Evolutionary conservation across 192 early-diverging fungal species (phyloP).

Genomic region (Coemansia sp.): DNA sequence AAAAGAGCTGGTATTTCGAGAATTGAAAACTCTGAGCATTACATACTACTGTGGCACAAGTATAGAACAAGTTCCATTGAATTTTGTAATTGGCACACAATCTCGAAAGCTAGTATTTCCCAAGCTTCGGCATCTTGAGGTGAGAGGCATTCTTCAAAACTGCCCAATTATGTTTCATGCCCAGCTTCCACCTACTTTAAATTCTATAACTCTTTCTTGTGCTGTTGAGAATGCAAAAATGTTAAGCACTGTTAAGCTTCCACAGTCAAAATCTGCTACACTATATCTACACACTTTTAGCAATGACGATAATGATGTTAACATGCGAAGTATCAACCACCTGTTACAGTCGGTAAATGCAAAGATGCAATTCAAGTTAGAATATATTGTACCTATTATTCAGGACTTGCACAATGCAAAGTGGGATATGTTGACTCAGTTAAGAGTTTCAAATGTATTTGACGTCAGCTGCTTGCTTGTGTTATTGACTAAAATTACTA

Average conservation of each 20-base stretch:
- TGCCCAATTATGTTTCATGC: conserved; percentile 6
- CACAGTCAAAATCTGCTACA: not conserved
- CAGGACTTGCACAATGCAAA: not conserved
- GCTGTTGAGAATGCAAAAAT: not conserved
- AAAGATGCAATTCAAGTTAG: not conserved
- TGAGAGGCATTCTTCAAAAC: not conserved
- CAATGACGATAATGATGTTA: not conserved
- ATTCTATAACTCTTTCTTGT: not conserved
- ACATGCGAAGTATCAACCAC: not conserved
- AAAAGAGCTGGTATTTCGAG: not conserved
- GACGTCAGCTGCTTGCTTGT: not conserved
- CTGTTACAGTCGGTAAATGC: not conserved
- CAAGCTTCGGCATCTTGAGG: conserved; percentile 2
- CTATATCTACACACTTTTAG: too few species aligned
- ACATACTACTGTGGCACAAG: not conserved
- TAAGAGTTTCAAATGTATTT: not conserved
- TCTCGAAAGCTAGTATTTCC: not conserved
- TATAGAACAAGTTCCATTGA: not conserved
- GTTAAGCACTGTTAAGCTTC: not conserved
- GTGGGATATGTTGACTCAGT: not conserved
- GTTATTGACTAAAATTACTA: not conserved
- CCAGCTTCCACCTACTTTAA: not conserved
- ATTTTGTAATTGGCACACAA: not conserved
- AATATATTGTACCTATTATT: not conserved
- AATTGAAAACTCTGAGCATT: not conserved